Percentiles rank a stretch among this genome's conserved stretches.
Evolutionary conservation across 2,329 filamentous ascomycete genomes (phyloP).

Genomic region (Biscogniauxia mediterranea): DNA sequence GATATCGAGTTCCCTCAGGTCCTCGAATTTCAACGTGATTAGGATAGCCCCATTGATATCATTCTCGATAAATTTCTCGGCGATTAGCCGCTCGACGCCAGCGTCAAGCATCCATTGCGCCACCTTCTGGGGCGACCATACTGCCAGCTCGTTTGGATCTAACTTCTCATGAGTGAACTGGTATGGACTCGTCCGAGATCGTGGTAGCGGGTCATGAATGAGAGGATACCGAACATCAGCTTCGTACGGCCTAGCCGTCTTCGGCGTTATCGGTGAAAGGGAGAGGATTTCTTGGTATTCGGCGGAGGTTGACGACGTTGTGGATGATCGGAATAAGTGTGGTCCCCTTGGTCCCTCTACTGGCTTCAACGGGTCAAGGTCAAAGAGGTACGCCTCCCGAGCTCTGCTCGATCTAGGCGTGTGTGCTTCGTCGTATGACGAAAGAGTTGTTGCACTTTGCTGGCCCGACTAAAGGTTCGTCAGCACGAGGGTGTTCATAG

Average conservation of each 20-base stretch:
- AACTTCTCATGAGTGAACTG: conserved; percentile 57
- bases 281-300: conserved; percentile 58
- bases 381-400: conserved; percentile 60
- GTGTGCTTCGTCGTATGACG: conserved; percentile 78
- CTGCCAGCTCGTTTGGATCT: conserved; percentile 56
- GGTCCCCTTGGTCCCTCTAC: conserved; percentile 81
- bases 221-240: conserved; percentile 37
- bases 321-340: conserved; percentile 77
- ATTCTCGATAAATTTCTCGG: conserved; percentile 84
- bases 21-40: conserved; percentile 88
- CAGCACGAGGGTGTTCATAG: neutral
- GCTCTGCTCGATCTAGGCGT: conserved; percentile 70
- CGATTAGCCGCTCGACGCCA: conserved; percentile 72
- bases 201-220: conserved; percentile 37
- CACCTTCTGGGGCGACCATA: conserved; percentile 74
- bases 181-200: conserved; percentile 42
- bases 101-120: conserved; percentile 83
- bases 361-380: conserved; percentile 58
- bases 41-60: conserved; percentile 89
- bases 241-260: conserved; percentile 46
- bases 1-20: conserved; percentile 78
- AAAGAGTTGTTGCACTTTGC: conserved; percentile 80
- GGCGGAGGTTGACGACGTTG: conserved; percentile 50
- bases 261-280: conserved; percentile 72
- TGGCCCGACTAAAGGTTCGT: conserved; percentile 55